Base-by-base conservation (phyloP, 2,329 filamentous ascomycete species). In the Whalleya microplaca region DNA sequence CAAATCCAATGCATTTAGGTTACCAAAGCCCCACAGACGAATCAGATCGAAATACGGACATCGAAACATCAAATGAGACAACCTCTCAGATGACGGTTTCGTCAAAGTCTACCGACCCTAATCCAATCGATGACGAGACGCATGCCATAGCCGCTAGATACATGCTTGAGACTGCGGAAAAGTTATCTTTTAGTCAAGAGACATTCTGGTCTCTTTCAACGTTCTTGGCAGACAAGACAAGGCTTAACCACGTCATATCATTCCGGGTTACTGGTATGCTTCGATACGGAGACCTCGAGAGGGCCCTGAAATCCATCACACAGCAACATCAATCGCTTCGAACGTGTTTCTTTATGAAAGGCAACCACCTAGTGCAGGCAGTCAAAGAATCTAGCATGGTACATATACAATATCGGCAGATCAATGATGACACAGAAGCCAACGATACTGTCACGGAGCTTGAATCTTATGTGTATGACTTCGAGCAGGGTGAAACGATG, bases 121-220 rank as follows among this genome's bases (percentile, higher is more conserved):
- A n/a, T n/a, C n/a, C n/a, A n/a, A n/a, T n/a, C n/a, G n/a, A n/a
- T n/a, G n/a, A n/a, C n/a, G n/a, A n/a, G n/a, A n/a, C n/a, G n/a
- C n/a, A n/a, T n/a, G n/a, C n/a, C n/a, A n/a, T n/a, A n/a, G n/a
- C n/a, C n/a, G n/a, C n/a, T n/a, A n/a, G n/a, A n/a, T n/a, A n/a
- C n/a, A n/a, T n/a, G n/a, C n/a, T n/a, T n/a, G n/a, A n/a, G n/a
- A n/a, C n/a, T n/a, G n/a, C n/a, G n/a, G n/a, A n/a, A n/a, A n/a
- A 41, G 4, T 29, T 59, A 1, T 56, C 57, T 2, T 45, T 42
- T 5, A 41, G 40, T 9, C 57, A 59, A 29, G 20, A n/a, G 6
- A 53, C 53, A 50, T 59, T 56, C 41, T 59, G 57, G 57, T 21
- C 53, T 41, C 46, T 51, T 7, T 43, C 41, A 14, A 29, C 29